These are phyloP conservation scores for Pseudogymnoascus sp. DNA, from an alignment of 2,329 filamentous ascomycete genomes.

Conservation along the genomic window DNA sequence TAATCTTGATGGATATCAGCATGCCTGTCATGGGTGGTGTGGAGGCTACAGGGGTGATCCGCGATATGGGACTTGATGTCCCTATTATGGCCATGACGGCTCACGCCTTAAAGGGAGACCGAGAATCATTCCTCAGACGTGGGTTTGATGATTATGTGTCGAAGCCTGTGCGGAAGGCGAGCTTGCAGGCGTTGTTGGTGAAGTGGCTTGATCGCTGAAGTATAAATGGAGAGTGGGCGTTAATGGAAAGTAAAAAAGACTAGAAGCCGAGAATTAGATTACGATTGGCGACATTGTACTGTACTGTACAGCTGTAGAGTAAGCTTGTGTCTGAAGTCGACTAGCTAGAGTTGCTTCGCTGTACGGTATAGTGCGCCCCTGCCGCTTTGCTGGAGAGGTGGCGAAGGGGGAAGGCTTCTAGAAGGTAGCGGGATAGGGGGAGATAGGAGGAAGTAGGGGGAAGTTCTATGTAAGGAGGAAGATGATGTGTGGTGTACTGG, in stretches of 20 bases:
- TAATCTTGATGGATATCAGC: conserved; percentile 51
- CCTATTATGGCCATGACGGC: conserved; percentile 50
- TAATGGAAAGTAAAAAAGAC: not conserved
- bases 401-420: too few relatives aligned
- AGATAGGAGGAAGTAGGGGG: too few relatives aligned
- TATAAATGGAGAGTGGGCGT: not conserved
- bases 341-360: not conserved
- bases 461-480: too few relatives aligned
- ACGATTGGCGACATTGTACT: not conserved
- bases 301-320: not conserved
- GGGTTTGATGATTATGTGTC: conserved; percentile 4
- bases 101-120: conserved; percentile 47
- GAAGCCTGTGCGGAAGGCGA: not conserved
- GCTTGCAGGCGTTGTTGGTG: not conserved
- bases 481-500: too few relatives aligned
- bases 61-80: conserved; percentile 32
- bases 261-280: not conserved
- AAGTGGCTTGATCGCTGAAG: not conserved
- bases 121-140: conserved; percentile 41
- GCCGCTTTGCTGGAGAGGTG: too few relatives aligned
- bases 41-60: conserved; percentile 42
- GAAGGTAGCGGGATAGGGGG: too few relatives aligned
- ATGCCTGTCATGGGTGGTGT: conserved; percentile 52
- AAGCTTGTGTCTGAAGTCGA: not conserved
- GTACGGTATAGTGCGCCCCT: too few relatives aligned